Base-by-base conservation (phyloP, 148 eudicot genomes). In the Rhododendron ovatum region DNA sequence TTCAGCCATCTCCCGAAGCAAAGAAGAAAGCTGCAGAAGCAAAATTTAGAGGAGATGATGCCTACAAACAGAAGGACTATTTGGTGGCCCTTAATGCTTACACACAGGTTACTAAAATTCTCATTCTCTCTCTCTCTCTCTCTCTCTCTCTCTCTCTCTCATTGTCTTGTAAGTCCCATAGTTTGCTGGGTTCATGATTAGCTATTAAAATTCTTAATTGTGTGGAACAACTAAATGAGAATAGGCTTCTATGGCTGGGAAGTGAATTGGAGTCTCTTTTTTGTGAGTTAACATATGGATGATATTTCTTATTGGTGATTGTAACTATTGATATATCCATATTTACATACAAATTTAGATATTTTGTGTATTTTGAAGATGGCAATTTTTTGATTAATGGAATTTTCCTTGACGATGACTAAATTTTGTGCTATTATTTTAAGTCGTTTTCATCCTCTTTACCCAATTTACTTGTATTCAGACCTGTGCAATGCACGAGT, bases 1-100 rank as follows among this genome's bases (percentile, higher is more conserved):
- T 71, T 89, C 82, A 97, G 99, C 95, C 92, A 79, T 83, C 93
- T 35, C 91, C 92, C 51, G 99, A 94, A 89, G 96, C 95, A 67
- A 97, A 93, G 94, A 86, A 87, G 85, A 93, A 92, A 89, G 98
- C 99, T 75, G 96, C 94, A 61, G 96, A 97, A 87, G 98, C 95
- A 83, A 97, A 97, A 91, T 86, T 89, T n/a, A 92, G 95, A 69
- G 99, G 90, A 28, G 95, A 95, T 84, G 96, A 94, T 59, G 98
- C 98, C 87, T 97, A 93, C 87, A 92, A 71, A 82, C 87, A 85
- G 83, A 95, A 95, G 88, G 96, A 97, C 53, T 93, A 79, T 86
- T 83, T 82, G 55, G 50, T 82, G 85, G 99, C 99, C 24, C 85
- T 94, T 80, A 95, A 97, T 90, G 94, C 98, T 83, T 97, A 97